Base-by-base conservation (phyloP, 768 basidiomycete genomes). In the Boletus pseudopeckii region DNA sequence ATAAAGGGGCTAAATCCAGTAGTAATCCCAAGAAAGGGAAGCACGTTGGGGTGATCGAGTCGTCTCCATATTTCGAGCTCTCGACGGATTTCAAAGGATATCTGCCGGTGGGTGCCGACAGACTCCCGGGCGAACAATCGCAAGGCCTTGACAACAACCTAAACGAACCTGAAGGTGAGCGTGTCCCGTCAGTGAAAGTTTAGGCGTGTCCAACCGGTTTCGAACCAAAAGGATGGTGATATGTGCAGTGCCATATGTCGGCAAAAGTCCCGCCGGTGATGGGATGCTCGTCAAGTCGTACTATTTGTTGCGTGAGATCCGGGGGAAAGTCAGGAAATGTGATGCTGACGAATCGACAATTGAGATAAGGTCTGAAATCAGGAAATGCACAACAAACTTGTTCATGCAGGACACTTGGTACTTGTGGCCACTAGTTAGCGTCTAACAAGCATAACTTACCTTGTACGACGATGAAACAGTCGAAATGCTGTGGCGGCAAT, bases 21-120 rank as follows among this genome's bases (percentile, higher is more conserved):
- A 4, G 58, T 60, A 46, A 60, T 48, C 20, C 58, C 58, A 24
- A 60, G 58, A 26, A 60, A 60, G 1, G 58, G 58, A 26, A 60
- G 53, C 4, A 60, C 34, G 28, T 60, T 60, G n/a, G 58, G 58
- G 15, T 60, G 58, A 42, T 51, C 49, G 32, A 60, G 49, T 24
- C 58, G 48, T n/a, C 46, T 37, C 58, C 53, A 60, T 24, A 60
- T 55, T 14, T 60, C 58, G 18, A 60, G 58, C 14, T 60, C 46
- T 10, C 58, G 49, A 40, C 53, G 53, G n/a, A 55, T 41, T 7
- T 50, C 52, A n/a, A 47, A n/a, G 15, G 45, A 34, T 11, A 42
- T 15, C 13, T 54, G 45, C 1, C 38, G 47, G 14, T 37, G 24
- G 6, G 50, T 20, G 13, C 43, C 43, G n/a, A 37, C 3, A 8